Conservation (phyloP, 371 early-diverging fungal genomes). For the Rhizomucor pusillus region DNA sequence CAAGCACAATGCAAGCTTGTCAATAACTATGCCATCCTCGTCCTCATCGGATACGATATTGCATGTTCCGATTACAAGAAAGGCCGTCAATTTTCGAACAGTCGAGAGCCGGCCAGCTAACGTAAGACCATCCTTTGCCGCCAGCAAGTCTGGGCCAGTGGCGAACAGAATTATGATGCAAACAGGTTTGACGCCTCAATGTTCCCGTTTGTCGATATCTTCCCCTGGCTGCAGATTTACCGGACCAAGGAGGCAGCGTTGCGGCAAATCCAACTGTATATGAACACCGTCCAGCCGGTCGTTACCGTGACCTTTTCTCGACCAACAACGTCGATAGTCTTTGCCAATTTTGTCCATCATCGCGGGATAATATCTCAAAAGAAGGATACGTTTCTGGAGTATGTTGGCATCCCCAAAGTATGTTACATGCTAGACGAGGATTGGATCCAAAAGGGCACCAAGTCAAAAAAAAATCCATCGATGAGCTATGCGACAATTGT, state of each 20-base stretch:
- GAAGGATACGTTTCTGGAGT: slow-evolving; percentile 2
- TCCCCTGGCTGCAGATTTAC: neutral
- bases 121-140: neutral
- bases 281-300: neutral
- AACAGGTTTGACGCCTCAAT: neutral
- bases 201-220: slow-evolving; percentile 4
- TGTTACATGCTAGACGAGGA: neutral
- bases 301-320: slow-evolving; percentile 1
- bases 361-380: slow-evolving; percentile 1
- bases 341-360: slow-evolving; percentile 1
- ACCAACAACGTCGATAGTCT: neutral
- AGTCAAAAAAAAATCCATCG: neutral
- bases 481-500: neutral
- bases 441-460: neutral
- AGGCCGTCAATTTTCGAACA: neutral
- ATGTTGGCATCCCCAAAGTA: neutral
- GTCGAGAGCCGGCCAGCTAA: neutral
- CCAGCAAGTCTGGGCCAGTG: neutral
- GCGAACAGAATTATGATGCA: neutral
- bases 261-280: neutral
- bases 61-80: neutral
- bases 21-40: neutral
- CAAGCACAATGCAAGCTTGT: neutral
- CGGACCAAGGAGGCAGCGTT: neutral
- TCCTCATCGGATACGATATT: neutral